Base-by-base conservation (phyloP, 2,329 filamentous ascomycete genomes). In the Stemphylium lycopersici region DNA sequence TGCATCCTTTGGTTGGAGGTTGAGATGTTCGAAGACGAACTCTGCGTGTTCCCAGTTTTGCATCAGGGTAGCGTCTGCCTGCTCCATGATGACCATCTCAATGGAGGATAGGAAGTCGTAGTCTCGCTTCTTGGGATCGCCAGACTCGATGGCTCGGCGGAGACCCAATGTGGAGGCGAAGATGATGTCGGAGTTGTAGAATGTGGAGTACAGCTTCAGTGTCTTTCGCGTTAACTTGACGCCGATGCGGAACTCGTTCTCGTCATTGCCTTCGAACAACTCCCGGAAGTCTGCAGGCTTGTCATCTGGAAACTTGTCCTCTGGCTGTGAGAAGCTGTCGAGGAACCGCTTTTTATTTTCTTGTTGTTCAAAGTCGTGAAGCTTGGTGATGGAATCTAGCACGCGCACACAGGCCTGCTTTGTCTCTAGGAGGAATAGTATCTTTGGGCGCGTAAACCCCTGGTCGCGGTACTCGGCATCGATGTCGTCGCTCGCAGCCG, bases 31-130 rank as follows among this genome's bases (percentile, higher is more conserved):
- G 69, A 98, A 93, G 66, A 97, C 90, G 72, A 90, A 90, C 73
- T 96, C 90, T 56, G 97, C 85, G 71, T 99, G 93, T 69, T 97
- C 92, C 93, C 93, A 98, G 74, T 96, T 98, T 75, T 99, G 95
- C 92, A 97, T 97, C 7, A 96, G 84, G 37, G 97, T 84, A 0
- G 92, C 92, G 75, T 98, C 93, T 11, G 91, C 89, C 76, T 98
- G 93, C 73, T 99, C 95, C 56, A 96, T 83, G 41, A 98, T 82
- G 29, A 95, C 87, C 46, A 99, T 77, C 76, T 99, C 95, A 66
- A 99, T 90, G 1, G 93, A 98, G 52, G 90, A 93, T 12, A 99
- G 82, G 72, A 96, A 99, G 75, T 99, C 95, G 65, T 86, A 87
- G 72, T 98, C 93, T 72, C 89, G 88, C 56, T 80, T 83, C 63